Percentiles rank a stretch among this genome's conserved stretches.
phyloP scores from a whole-genome alignment of 768 basidiomycete genomes.

The Asterophora parasitica region DNA sequence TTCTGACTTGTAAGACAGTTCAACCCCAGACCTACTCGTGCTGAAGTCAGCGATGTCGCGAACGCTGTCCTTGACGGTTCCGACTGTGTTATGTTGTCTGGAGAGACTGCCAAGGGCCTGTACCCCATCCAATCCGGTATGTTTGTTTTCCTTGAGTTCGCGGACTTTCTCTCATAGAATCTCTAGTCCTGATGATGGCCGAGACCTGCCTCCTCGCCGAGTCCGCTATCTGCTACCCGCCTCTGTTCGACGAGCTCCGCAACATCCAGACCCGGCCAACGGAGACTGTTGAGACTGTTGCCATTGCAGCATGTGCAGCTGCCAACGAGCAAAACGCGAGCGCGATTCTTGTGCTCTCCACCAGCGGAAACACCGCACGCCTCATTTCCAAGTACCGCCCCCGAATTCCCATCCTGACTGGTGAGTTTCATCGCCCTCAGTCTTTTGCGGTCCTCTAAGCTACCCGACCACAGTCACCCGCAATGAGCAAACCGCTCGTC shows the following conservation, averaged over 20 bases:
- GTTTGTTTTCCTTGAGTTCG: slow-evolving; percentile 20
- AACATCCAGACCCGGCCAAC: slow-evolving; percentile 81
- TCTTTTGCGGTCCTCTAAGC: not conserved
- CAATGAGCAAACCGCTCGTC: slow-evolving; percentile 91
- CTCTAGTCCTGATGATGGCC: slow-evolving; percentile 95
- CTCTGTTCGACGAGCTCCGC: slow-evolving; percentile 86
- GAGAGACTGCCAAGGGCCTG: slow-evolving; percentile 96
- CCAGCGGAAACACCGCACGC: slow-evolving; percentile 94
- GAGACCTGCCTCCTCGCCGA: slow-evolving; percentile 98
- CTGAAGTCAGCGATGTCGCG: slow-evolving; percentile 98
- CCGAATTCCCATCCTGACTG: slow-evolving; percentile 88
- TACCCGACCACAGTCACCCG: slow-evolving; percentile 69
- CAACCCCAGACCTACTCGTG: slow-evolving; percentile 98
- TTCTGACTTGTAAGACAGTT: slow-evolving; percentile 46
- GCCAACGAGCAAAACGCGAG: slow-evolving; percentile 92
- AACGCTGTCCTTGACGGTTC: slow-evolving; percentile 98
- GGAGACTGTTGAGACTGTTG: slow-evolving; percentile 91
- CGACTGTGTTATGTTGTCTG: slow-evolving; percentile 99
- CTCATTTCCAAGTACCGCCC: slow-evolving; percentile 97
- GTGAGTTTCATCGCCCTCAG: slow-evolving; percentile 35
- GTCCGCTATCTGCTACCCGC: slow-evolving; percentile 91
- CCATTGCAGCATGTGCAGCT: slow-evolving; percentile 93
- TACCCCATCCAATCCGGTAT: slow-evolving; percentile 94
- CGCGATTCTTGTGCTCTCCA: slow-evolving; percentile 94
- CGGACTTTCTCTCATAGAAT: not conserved